Evolutionary conservation across 345 rosid genomes (phyloP).

Genomic region (Aquilaria malaccensis): DNA sequence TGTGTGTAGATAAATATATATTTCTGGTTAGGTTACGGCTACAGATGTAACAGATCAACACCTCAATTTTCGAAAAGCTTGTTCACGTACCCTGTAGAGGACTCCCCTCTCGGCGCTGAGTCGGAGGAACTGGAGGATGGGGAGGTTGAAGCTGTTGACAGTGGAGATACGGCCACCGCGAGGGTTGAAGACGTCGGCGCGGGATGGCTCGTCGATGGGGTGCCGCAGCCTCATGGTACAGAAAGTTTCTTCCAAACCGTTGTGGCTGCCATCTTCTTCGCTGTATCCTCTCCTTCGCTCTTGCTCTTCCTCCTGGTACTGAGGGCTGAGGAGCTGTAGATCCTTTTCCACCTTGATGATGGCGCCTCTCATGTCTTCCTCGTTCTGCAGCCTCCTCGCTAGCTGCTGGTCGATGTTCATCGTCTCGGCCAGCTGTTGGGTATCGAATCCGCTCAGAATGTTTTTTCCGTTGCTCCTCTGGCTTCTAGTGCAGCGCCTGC

Average conservation of each 20-base stretch:
- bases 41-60: too few species aligned
- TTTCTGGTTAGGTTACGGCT: too few species aligned
- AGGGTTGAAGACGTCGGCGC: constrained; percentile 49
- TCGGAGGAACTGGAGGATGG: constrained; percentile 33
- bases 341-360: constrained; percentile 33
- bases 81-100: constrained; percentile 23
- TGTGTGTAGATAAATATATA: background rate
- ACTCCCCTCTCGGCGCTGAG: constrained; percentile 43
- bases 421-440: constrained; percentile 29
- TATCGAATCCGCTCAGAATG: constrained; percentile 34
- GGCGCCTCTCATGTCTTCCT: constrained; percentile 36
- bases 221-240: constrained; percentile 37
- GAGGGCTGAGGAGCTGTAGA: constrained; percentile 27
- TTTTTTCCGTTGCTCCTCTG: background rate
- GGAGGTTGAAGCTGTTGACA: constrained; percentile 42
- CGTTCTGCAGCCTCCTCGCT: constrained; percentile 32
- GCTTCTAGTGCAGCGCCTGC: constrained; percentile 17
- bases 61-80: too few species aligned
- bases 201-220: constrained; percentile 39
- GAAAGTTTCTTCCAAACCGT: constrained; percentile 49
- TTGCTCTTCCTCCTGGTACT: constrained; percentile 15
- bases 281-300: background rate
- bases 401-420: constrained; percentile 35
- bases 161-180: constrained; percentile 45
- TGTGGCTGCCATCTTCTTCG: background rate